Evolutionary conservation across 2,329 filamentous ascomycete species (phyloP).

Genomic region (Trichophyton mentagrophytes): DNA sequence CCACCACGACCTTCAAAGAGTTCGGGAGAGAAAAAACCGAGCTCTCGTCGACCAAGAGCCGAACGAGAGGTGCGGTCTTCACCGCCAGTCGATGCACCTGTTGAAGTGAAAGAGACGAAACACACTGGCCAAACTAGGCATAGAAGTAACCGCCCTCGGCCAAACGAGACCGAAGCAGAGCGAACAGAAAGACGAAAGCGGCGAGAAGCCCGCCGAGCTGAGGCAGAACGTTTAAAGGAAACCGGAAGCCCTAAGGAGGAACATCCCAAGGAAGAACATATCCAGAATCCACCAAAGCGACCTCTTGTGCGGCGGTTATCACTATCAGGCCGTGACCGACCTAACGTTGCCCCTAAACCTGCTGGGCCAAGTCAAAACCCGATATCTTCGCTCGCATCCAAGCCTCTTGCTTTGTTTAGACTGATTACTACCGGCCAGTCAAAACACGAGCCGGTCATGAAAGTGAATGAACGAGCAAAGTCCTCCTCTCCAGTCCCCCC

Average conservation of each 20-base stretch:
- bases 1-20: constrained; percentile 25
- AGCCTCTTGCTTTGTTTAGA: constrained; percentile 17
- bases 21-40: constrained; percentile 24
- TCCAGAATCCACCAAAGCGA: not conserved
- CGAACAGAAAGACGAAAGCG: constrained; percentile 16
- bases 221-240: constrained; percentile 15
- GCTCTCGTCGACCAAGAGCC: constrained; percentile 23
- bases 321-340: constrained; percentile 4
- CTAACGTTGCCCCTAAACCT: constrained; percentile 13
- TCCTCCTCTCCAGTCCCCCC: not conserved
- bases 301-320: not conserved
- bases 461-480: constrained; percentile 23
- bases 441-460: constrained; percentile 28
- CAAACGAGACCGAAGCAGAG: constrained; percentile 16
- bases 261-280: not conserved
- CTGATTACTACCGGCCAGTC: constrained; percentile 29
- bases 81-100: constrained; percentile 18
- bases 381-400: constrained; percentile 14
- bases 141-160: not conserved
- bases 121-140: not conserved
- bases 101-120: not conserved
- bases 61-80: constrained; percentile 12
- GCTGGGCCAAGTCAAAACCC: constrained; percentile 20
- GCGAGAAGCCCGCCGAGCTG: constrained; percentile 14
- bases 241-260: constrained; percentile 12